A percentile compares a stretch with the other conserved stretches of the same genome.
These are phyloP conservation scores for Rosa persica DNA, from an alignment of 306 rosid species.

Conservation along the genomic window DNA sequence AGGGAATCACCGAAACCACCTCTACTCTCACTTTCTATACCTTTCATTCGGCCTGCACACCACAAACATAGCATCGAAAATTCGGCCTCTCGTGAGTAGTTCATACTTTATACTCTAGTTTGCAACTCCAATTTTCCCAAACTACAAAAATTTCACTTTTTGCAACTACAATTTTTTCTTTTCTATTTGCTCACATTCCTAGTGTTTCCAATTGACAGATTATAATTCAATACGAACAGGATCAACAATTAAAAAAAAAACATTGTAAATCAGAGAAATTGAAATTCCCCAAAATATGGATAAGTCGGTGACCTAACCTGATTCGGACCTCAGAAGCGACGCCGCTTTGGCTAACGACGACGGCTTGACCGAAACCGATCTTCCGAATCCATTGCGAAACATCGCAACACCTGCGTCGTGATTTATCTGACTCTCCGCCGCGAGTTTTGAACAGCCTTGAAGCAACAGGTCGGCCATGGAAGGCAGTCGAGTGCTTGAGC, in stretches of 20 bases:
- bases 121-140: neutral
- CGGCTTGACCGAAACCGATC: constrained; percentile 40
- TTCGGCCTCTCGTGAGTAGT: too few species aligned
- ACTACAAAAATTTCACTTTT: neutral
- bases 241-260: neutral
- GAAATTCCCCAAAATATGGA: neutral
- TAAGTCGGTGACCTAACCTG: neutral
- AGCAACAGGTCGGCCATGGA: constrained; percentile 53
- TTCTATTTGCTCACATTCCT: neutral
- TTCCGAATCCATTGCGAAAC: constrained; percentile 51
- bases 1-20: constrained; percentile 57
- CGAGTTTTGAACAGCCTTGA: constrained; percentile 48
- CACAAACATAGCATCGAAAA: constrained; percentile 4
- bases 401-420: constrained; percentile 14
- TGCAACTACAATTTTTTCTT: neutral
- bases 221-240: neutral
- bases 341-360: constrained; percentile 52
- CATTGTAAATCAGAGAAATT: neutral
- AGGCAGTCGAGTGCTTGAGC: constrained; percentile 35
- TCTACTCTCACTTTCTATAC: constrained; percentile 19
- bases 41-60: constrained; percentile 49
- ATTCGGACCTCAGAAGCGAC: constrained; percentile 36
- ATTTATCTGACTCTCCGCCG: constrained; percentile 19
- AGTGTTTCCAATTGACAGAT: neutral
- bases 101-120: neutral